Base-by-base conservation (phyloP, 805 yeast genomes). In the Candida glaebosa region DNA sequence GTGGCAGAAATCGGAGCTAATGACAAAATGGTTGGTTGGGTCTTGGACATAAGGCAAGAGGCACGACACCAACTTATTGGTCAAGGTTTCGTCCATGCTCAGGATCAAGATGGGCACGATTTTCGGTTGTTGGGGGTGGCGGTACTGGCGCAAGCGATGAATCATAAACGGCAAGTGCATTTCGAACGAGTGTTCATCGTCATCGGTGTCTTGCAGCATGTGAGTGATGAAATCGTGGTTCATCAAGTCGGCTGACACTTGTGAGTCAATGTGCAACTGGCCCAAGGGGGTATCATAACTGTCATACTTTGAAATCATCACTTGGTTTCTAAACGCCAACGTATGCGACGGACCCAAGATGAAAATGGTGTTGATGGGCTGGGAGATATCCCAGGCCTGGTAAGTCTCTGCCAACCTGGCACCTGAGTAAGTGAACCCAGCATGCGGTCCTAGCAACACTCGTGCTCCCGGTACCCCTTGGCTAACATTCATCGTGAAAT, bases 261-360 rank as follows among this genome's bases (percentile, higher is more conserved):
- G 76, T 0, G 54, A 57, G 57, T 91, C 96, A 14, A 91, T 85
- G 0, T 71, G 66, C 2, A 93, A 54, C 20, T 75, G 56, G 0
- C 99, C 99, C 15, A 90, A 57, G 1, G 99, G 99, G 0, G 99
- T 91, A 22, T 76, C 84, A 54, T 87, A 82, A 6, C 46, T 49
- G 10, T 66, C 69, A 55, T 71, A 88, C 2, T 60, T 60, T 2
- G 85, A 71, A 1, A 82, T 51, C 43, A 78, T 61, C 1, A 78
- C 84, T 19, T 71, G 69, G 19, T 83, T 82, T 42, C 69, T 69
- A 65, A 85, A 87, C 57, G 84, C 90, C 6, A 85, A 82, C 60
- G 87, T 95, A 58, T 93, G 99, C 0, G 96, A 85, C 0, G 99
- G 99, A 0, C 98, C 97, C 57, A 93, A 58, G 1, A 93, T 68